These are phyloP conservation scores for Fragaria ananassa DNA, from an alignment of 306 rosid genomes.

Conservation along the genomic window DNA sequence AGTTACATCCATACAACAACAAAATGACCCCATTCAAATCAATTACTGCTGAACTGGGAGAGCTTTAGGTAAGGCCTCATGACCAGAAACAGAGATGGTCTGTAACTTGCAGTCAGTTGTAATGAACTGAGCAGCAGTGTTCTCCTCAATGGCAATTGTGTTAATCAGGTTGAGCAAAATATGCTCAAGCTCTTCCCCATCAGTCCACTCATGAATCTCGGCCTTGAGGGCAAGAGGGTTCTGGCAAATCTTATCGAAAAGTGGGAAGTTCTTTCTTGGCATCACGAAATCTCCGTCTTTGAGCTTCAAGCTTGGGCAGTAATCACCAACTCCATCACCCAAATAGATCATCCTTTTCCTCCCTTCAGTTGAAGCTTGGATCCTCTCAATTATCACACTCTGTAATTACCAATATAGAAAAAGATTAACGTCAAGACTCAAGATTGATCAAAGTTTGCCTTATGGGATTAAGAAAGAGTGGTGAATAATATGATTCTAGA, in stretches of 20 bases:
- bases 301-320: conserved; percentile 38
- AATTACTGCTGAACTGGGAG: conserved; percentile 37
- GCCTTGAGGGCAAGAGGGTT: conserved; percentile 25
- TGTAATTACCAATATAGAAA: neutral
- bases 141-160: conserved; percentile 8
- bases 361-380: conserved; percentile 23
- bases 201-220: conserved; percentile 31
- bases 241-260: conserved; percentile 26
- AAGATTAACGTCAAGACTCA: neutral
- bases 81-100: conserved; percentile 29
- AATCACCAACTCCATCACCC: conserved; percentile 35
- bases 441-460: neutral
- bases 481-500: neutral
- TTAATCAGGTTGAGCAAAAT: conserved; percentile 24
- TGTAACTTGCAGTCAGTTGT: conserved; percentile 46
- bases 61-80: conserved; percentile 41
- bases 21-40: neutral
- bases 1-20: neutral
- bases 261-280: conserved; percentile 34
- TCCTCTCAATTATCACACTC: conserved; percentile 25
- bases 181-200: conserved; percentile 30
- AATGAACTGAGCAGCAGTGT: neutral
- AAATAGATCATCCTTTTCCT: conserved; percentile 26
- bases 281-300: conserved; percentile 25
- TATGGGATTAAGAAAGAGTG: neutral